Base-by-base conservation (phyloP, 768 basidiomycete species). In the Russula lepida region DNA sequence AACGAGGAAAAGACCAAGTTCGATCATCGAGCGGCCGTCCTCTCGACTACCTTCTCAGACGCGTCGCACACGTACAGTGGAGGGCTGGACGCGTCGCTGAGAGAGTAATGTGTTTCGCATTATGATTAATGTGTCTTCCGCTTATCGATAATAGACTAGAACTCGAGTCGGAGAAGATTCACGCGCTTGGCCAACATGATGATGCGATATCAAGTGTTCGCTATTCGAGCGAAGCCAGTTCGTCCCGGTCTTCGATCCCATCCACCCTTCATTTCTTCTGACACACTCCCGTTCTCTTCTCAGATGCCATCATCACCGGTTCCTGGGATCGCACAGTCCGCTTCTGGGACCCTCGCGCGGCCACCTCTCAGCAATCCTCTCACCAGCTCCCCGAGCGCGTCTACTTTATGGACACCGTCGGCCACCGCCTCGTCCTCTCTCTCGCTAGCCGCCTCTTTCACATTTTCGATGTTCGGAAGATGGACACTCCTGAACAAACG, bases 301-400 rank as follows among this genome's bases (percentile, higher is more conserved):
- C 32, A 95, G 92, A 89, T 67, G 64, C 74, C 1, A 76, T 98
- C 27, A 80, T 98, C 48, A 88, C 92, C 0, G 92, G 89, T 12
- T 94, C 93, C 17, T 98, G 94, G 93, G 95, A 98, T 71, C 83
- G 86, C 51, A 88, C 91, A 0, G 69, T 99, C 27, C 87, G 88
- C 12, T 82, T 94, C 68, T 97, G 92, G 88, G 93, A 98, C 83
- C 88, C 0, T 41, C 82, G 89, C 35, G 78, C 84, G 0, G 69
- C 82, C 1, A 74, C 75, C 23, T 73, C 83, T 1, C 79, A 85
- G 65, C 81, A 84, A 60, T 78, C 82, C 33, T 80, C 84, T 25
- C 78, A 88, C 63, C 68, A 77, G 13, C 82, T 92, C 0, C 92
- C 94, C 0, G 89, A 92, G 71, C 86, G 95, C n/a, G 81, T 93